Conservation (phyloP, 345 rosid species). For the Chamaenerion angustifolium region DNA sequence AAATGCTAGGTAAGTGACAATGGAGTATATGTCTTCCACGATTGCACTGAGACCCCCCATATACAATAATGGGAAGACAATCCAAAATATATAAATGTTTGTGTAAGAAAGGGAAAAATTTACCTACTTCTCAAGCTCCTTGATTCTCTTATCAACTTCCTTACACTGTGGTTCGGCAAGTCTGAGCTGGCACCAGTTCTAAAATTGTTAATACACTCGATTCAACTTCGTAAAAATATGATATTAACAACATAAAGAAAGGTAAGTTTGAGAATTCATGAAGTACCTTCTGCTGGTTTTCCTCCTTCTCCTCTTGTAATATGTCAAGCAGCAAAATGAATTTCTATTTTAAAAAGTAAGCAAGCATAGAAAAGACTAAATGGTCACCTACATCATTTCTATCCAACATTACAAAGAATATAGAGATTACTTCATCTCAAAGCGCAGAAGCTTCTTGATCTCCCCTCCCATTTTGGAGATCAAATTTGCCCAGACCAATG, state of each 20-base stretch:
- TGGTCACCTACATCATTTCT: too few species aligned
- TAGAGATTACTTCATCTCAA: slow-evolving; percentile 61
- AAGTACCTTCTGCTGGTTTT: slow-evolving; percentile 46
- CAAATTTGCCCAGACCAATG: slow-evolving; percentile 32
- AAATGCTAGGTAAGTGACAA: too few species aligned
- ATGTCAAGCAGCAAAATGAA: slow-evolving; percentile 60
- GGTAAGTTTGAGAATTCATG: not conserved
- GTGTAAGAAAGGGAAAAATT: slow-evolving; percentile 6
- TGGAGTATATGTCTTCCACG: too few species aligned
- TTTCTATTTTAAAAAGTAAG: slow-evolving; percentile 7
- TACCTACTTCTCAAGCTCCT: slow-evolving; percentile 98
- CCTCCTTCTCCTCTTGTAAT: slow-evolving; percentile 82
- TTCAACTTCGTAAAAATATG: slow-evolving; percentile 1
- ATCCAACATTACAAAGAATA: too few species aligned
- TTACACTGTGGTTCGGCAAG: slow-evolving; percentile 74
- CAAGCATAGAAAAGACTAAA: too few species aligned
- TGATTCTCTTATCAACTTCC: slow-evolving; percentile 84
- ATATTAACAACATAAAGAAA: not conserved
- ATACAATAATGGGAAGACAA: too few species aligned
- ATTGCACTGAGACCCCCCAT: too few species aligned
- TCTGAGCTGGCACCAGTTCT: slow-evolving; percentile 48
- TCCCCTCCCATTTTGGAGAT: slow-evolving; percentile 32
- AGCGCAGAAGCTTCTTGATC: slow-evolving; percentile 88
- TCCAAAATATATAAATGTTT: too few species aligned
- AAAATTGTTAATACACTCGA: slow-evolving; percentile 2